These are phyloP conservation scores for Astragalus membranaceus DNA, from an alignment of 306 rosid genomes.

Conservation along the genomic window DNA sequence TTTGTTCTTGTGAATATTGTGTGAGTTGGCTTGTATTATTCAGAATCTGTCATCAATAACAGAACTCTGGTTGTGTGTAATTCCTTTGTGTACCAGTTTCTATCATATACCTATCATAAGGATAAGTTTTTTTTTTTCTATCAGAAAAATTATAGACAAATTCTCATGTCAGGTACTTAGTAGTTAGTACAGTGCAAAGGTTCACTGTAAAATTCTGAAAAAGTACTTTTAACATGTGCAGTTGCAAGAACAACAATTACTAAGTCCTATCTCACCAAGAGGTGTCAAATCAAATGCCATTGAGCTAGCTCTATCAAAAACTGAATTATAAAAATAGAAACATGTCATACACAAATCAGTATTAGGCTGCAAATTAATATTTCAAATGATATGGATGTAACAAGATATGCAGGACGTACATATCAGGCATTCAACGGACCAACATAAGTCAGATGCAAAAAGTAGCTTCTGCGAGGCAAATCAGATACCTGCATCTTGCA, in stretches of 20 bases:
- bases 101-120: neutral
- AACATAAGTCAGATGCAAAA: neutral
- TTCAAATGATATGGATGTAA: neutral
- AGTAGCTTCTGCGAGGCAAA: slow-evolving; percentile 3
- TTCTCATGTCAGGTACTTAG: neutral
- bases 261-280: neutral
- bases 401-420: neutral
- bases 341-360: neutral
- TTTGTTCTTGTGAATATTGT: too few relatives aligned
- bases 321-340: neutral
- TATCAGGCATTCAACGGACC: neutral
- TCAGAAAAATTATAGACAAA: neutral
- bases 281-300: neutral
- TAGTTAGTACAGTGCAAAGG: neutral
- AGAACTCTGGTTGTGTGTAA: too few relatives aligned
- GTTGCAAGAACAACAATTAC: neutral
- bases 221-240: neutral
- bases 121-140: neutral
- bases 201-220: neutral
- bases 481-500: slow-evolving; percentile 76
- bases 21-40: too few relatives aligned
- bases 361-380: neutral
- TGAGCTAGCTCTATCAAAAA: neutral
- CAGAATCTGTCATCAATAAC: too few relatives aligned
- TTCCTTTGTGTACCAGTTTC: too few relatives aligned